These are phyloP conservation scores for Darksidea phi DNA, from an alignment of 495 filamentous ascomycete genomes.

Conservation along the genomic window DNA sequence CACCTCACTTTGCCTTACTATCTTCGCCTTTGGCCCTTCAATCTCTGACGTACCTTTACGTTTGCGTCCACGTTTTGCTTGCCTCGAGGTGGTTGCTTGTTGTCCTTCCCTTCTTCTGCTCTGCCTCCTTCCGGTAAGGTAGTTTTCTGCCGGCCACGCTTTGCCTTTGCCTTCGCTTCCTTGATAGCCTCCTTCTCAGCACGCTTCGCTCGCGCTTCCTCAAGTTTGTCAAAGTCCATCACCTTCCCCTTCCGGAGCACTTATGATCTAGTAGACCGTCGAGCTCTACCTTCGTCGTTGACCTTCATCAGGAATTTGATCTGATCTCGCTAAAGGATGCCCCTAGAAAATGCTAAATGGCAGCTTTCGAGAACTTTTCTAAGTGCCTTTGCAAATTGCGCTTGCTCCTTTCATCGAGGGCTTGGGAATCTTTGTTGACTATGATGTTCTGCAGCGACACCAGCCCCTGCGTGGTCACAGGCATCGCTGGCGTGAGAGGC, in stretches of 20 bases:
- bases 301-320: background rate
- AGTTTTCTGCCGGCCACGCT: too few species aligned
- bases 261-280: background rate
- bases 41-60: too few species aligned
- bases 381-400: background rate
- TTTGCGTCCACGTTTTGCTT: too few species aligned
- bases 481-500: slow-evolving; percentile 3
- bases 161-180: background rate
- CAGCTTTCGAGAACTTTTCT: background rate
- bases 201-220: slow-evolving; percentile 2
- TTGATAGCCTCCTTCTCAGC: background rate
- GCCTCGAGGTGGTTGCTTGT: too few species aligned
- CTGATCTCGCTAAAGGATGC: background rate
- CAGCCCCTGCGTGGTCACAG: background rate
- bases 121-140: too few species aligned
- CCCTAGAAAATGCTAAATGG: background rate
- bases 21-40: too few species aligned
- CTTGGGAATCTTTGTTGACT: background rate
- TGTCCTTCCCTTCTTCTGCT: too few species aligned
- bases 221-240: slow-evolving; percentile 1
- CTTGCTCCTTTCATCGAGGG: background rate
- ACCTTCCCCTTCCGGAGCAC: slow-evolving; percentile 4
- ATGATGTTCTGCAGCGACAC: background rate
- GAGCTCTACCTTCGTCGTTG: slow-evolving; percentile 7
- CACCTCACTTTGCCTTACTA: too few species aligned